These are phyloP conservation scores for Tetrahymena malaccensis DNA, from an alignment of 73 alveolate species.

Conservation along the genomic window DNA sequence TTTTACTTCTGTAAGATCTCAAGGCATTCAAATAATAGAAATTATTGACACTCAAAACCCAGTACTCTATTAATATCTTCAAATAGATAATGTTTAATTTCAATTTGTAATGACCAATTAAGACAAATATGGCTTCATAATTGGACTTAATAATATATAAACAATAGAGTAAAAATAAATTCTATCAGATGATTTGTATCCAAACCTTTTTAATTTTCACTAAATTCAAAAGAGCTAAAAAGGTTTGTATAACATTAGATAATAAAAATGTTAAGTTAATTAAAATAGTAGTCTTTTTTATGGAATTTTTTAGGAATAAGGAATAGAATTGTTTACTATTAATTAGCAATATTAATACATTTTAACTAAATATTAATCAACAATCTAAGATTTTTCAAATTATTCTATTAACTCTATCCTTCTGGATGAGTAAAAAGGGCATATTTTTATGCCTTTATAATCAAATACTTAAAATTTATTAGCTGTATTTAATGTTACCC, in stretches of 20 bases:
- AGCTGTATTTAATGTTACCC: no score
- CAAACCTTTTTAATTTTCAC: not conserved
- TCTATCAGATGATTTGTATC: not conserved
- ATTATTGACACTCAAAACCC: not conserved
- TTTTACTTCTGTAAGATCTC: not conserved
- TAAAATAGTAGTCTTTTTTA: not conserved
- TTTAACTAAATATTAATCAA: not conserved
- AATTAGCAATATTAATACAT: not conserved
- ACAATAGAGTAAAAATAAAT: not conserved
- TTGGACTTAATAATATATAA: not conserved
- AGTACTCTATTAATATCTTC: not conserved
- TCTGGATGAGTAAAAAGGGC: not conserved
- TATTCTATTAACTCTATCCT: not conserved
- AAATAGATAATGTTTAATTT: not conserved
- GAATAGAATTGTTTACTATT: not conserved
- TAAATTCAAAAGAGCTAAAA: not conserved
- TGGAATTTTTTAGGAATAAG: not conserved
- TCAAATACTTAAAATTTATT: no score
- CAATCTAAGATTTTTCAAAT: not conserved
- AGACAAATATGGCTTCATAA: not conserved
- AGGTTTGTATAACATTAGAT: not conserved
- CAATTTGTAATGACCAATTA: not conserved
- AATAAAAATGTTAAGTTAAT: not conserved
- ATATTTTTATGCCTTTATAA: not conserved
- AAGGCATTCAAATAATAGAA: not conserved